phyloP scores from a whole-genome alignment of 1,139 yeast genomes.

The Pichia sp. region DNA sequence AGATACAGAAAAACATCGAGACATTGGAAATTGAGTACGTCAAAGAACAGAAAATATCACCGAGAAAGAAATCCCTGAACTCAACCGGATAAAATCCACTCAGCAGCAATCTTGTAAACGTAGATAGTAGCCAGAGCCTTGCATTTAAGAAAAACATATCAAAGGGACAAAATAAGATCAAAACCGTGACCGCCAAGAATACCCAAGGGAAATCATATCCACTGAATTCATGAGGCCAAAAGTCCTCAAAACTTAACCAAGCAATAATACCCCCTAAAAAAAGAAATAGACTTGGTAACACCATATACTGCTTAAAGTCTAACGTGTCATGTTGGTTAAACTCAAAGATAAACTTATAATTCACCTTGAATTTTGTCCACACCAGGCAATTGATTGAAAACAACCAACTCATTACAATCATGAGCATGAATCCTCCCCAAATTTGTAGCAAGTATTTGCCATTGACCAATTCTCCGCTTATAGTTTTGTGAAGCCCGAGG shows the following conservation, averaged over 20 bases:
- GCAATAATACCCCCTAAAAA: conserved; percentile 55
- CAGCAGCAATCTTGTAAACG: conserved; percentile 65
- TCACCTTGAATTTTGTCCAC: conserved; percentile 73
- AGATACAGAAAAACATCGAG: conserved; percentile 80
- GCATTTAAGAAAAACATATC: conserved; percentile 49
- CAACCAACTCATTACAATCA: conserved; percentile 54
- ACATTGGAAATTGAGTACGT: conserved; percentile 84
- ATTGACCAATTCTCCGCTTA: conserved; percentile 41
- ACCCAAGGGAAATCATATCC: conserved; percentile 82
- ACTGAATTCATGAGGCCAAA: conserved; percentile 57
- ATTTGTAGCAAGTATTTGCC: conserved; percentile 67
- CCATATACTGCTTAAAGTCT: conserved; percentile 58
- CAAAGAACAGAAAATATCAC: conserved; percentile 84
- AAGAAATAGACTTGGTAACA: conserved; percentile 58
- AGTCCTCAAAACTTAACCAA: conserved; percentile 73
- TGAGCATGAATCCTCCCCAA: conserved; percentile 86
- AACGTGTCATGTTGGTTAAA: conserved; percentile 69
- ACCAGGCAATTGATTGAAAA: conserved; percentile 67
- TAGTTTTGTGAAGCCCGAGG: conserved; percentile 43
- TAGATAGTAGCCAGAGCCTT: conserved; percentile 69
- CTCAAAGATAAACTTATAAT: conserved; percentile 90
- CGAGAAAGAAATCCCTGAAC: conserved; percentile 87
- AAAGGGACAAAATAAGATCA: conserved; percentile 61
- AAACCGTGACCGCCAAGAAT: conserved; percentile 52
- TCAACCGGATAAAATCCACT: conserved; percentile 94